phyloP scores from a whole-genome alignment of 495 filamentous ascomycete species.

The Clavariopsis aquatica region DNA sequence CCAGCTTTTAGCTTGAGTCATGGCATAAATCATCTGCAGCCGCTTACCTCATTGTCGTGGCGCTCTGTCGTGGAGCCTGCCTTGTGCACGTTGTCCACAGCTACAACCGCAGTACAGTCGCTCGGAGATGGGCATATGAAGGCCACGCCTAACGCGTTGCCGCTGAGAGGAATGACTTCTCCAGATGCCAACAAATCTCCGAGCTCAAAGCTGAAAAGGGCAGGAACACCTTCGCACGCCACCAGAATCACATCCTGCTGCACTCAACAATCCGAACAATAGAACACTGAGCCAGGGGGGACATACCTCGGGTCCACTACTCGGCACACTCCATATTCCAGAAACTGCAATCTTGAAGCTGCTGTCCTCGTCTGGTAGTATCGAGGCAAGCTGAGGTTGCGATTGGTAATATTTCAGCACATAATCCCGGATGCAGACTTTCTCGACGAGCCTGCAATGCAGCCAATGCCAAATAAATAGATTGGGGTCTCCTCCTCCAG shows the following conservation, averaged over 20 bases:
- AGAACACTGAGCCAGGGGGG: background rate
- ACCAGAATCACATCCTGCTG: slow-evolving; percentile 35
- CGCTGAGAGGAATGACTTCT: slow-evolving; percentile 22
- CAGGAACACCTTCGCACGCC: slow-evolving; percentile 43
- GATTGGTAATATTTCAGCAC: slow-evolving; percentile 38
- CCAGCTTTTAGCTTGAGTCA: slow-evolving; percentile 4
- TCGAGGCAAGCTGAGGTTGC: background rate
- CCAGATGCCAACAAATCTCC: background rate
- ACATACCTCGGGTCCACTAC: slow-evolving; percentile 6
- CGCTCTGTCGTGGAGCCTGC: slow-evolving; percentile 37
- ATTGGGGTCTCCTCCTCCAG: slow-evolving; percentile 80
- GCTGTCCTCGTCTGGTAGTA: slow-evolving; percentile 8
- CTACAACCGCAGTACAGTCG: slow-evolving; percentile 24
- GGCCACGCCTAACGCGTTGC: slow-evolving; percentile 41
- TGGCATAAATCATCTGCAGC: background rate
- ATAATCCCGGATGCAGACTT: slow-evolving; percentile 51
- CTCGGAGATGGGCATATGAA: slow-evolving; percentile 7
- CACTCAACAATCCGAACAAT: background rate
- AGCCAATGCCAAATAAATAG: slow-evolving; percentile 84
- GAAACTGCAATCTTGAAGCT: slow-evolving; percentile 35
- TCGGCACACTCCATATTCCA: slow-evolving; percentile 37
- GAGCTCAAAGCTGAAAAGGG: slow-evolving; percentile 32
- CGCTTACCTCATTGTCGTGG: slow-evolving; percentile 29
- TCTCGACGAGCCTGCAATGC: slow-evolving; percentile 54
- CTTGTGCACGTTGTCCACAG: slow-evolving; percentile 41